These are phyloP conservation scores for Phialocephala subalpina DNA, from an alignment of 2,329 filamentous ascomycete species.

Conservation along the genomic window DNA sequence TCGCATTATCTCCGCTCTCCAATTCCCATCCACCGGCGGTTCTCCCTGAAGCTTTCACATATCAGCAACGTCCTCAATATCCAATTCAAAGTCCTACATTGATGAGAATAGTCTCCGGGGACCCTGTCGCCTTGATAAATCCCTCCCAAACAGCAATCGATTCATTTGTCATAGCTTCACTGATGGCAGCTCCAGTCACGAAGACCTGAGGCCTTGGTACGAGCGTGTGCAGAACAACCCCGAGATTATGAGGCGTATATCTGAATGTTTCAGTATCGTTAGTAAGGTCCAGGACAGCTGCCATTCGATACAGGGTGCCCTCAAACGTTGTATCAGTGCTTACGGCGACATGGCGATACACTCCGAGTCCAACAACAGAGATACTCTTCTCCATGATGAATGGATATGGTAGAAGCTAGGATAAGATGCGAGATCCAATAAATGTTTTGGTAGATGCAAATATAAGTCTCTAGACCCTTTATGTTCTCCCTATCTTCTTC, in stretches of 20 bases:
- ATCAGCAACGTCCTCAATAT: neutral
- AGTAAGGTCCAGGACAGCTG: conserved; percentile 15
- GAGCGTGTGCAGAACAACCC: conserved; percentile 15
- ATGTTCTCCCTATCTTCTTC: neutral
- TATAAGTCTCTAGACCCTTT: neutral
- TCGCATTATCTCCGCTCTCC: conserved; percentile 15
- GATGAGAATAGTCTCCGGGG: conserved; percentile 11
- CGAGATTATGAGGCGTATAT: conserved; percentile 20
- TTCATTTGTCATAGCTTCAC: conserved; percentile 16
- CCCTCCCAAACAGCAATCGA: conserved; percentile 12
- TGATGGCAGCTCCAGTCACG: conserved; percentile 14
- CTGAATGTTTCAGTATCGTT: conserved; percentile 11
- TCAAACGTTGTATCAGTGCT: conserved; percentile 13
- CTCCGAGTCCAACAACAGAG: conserved; percentile 16
- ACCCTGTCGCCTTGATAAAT: neutral
- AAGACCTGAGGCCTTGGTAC: conserved; percentile 19
- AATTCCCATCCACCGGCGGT: conserved; percentile 11
- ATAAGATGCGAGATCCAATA: neutral
- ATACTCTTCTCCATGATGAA: conserved; percentile 7
- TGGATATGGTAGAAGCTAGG: neutral
- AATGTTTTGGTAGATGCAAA: neutral
- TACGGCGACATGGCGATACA: conserved; percentile 24
- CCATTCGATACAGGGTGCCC: conserved; percentile 15
- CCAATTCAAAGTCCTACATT: conserved; percentile 15
- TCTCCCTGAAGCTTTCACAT: conserved; percentile 10